phyloP scores from a whole-genome alignment of 371 early-diverging fungal species.

The Umbelopsis sp. region DNA sequence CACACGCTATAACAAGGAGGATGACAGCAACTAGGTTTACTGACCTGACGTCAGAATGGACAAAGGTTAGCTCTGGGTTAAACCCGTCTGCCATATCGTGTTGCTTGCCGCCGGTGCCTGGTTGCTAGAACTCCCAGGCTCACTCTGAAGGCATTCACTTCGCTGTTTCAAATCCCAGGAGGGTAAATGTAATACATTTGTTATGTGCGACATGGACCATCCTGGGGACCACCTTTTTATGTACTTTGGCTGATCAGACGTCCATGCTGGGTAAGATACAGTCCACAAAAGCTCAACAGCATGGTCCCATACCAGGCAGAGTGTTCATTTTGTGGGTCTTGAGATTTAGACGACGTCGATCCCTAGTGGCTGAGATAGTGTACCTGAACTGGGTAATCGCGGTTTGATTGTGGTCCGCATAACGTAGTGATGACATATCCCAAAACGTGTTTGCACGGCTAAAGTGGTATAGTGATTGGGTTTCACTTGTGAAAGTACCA shows the following conservation, averaged over 20 bases:
- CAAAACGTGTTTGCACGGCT: background rate
- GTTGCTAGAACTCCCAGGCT: too few species aligned
- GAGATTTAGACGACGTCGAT: too few species aligned
- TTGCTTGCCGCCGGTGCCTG: too few species aligned
- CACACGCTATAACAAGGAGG: constrained; percentile 4
- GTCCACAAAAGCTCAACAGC: too few species aligned
- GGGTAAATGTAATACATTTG: background rate
- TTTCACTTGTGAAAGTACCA: too few species aligned
- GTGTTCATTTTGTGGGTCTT: too few species aligned
- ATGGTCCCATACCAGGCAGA: too few species aligned
- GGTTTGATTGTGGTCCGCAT: background rate
- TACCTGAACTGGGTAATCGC: too few species aligned
- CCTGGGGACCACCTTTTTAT: background rate
- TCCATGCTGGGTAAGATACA: too few species aligned
- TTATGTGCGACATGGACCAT: background rate
- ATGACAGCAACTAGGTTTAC: background rate
- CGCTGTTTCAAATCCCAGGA: background rate
- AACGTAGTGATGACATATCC: background rate
- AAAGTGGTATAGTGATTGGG: background rate
- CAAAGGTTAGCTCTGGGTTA: too few species aligned
- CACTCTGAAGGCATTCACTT: background rate
- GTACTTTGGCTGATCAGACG: background rate
- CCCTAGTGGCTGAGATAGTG: too few species aligned
- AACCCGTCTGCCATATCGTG: too few species aligned
- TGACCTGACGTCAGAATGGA: background rate